These are phyloP conservation scores for Penicillium concentricum DNA, from an alignment of 2,329 filamentous ascomycete genomes.

Conservation along the genomic window DNA sequence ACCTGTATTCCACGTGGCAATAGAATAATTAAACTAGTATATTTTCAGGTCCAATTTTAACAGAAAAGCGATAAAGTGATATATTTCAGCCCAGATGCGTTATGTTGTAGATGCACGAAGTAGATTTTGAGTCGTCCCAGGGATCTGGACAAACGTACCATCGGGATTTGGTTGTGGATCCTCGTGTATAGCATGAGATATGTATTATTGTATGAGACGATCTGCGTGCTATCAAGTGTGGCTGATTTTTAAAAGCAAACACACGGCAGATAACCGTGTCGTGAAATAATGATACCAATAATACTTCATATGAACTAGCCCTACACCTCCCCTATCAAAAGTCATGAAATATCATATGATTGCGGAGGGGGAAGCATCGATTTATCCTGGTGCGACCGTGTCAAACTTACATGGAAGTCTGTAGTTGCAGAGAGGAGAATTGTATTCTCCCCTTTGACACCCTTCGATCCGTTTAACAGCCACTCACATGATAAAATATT, in stretches of 20 bases:
- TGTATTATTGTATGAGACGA: background rate
- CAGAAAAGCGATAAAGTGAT: background rate
- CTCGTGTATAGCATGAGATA: background rate
- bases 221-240: background rate
- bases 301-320: background rate
- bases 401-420: background rate
- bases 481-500: background rate
- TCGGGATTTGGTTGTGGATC: background rate
- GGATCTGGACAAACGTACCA: background rate
- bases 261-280: background rate
- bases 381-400: background rate
- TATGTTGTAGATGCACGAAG: too few relatives aligned
- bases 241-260: background rate
- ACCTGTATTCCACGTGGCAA: background rate
- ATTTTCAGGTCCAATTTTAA: background rate
- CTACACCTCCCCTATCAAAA: background rate
- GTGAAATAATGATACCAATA: background rate
- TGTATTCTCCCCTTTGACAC: background rate
- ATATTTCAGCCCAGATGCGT: background rate
- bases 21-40: background rate
- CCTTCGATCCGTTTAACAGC: background rate
- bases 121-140: background rate
- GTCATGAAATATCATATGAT: background rate
- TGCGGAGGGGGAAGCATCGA: background rate
- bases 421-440: background rate